Conservation (phyloP, 441 rosid genomes). For the Raphanus hybrid region DNA sequence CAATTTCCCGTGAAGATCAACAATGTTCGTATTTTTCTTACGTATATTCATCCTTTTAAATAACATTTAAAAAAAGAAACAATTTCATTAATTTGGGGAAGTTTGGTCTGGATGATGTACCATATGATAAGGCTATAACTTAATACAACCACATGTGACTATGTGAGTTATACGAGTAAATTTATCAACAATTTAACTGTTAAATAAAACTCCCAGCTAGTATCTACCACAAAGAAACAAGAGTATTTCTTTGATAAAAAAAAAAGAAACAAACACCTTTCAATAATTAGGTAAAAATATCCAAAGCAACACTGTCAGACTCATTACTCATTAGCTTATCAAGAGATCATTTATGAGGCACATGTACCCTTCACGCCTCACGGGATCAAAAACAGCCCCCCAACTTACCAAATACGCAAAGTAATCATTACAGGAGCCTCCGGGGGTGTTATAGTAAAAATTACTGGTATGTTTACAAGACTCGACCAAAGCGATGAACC, state of each 20-base stretch:
- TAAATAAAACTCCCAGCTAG: neutral
- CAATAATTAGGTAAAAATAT: neutral
- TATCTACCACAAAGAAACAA: constrained; percentile 12
- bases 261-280: neutral
- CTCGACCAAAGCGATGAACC: constrained; percentile 36
- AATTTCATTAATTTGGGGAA: neutral
- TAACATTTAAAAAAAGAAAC: neutral
- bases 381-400: constrained; percentile 8
- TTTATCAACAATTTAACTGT: neutral
- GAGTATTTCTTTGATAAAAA: too few relatives aligned
- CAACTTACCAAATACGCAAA: constrained; percentile 26
- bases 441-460: constrained; percentile 5
- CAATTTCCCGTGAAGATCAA: neutral
- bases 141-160: constrained; percentile 3
- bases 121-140: constrained; percentile 2
- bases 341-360: constrained; percentile 21
- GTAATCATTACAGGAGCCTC: constrained; percentile 15
- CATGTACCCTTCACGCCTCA: constrained; percentile 25
- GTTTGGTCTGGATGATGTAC: neutral
- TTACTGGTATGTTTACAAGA: constrained; percentile 3
- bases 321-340: constrained; percentile 28
- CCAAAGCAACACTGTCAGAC: constrained; percentile 18
- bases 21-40: neutral
- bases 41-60: neutral
- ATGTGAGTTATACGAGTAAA: neutral